Base-by-base conservation (phyloP, 202 grass and related monocot genomes). In the Brachypodium distachyon region DNA sequence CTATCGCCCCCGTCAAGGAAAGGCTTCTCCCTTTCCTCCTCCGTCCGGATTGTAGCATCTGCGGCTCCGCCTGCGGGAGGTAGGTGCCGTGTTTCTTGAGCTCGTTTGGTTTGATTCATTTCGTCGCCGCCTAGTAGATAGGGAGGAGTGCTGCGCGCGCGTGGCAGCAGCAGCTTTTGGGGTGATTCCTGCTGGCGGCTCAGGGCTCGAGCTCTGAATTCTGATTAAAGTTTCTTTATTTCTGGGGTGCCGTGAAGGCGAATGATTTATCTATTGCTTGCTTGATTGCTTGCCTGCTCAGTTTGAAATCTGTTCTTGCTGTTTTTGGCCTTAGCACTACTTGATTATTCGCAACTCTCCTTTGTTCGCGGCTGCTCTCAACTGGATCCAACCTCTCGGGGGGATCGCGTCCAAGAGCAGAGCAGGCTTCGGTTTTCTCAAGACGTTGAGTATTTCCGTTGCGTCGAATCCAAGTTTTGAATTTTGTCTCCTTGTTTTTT, bases 171-270 rank as follows among this genome's bases (percentile, higher is more conserved):
- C 49, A 68, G 64, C 64, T 68, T 68, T 67, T 61, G 28, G 7
- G 66, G 26, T 40, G 66, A 31, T 48, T 69, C 66, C 61, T 5
- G 62, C 4, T 69, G 66, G 66, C 66, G 42, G 66, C 66, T 41
- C 66, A 19, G 66, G 66, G 66, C 66, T 69, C 66, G 42, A 69
- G 42, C 66, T 3, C 66, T 69, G 66, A 50, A 33, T 80, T 3
- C 66, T 69, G 66, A 50, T 41, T 80, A 76, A 80, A 76, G 63
- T 7, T 40, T 49, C 63, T 79, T 41, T 84, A 77, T 88, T 52
- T 55, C 36, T 80, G 37, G 81, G 81, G 44, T 48, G 47, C 67
- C 55, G 81, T 66, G 81, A 84, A 65, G 75, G 63, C 61, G 86
- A 46, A 71, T 48, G 44, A 34, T 70, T n/a, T 49, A 43, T 84